Base-by-base conservation (phyloP, 257 asterid species). In the Lycium ferocissimum region DNA sequence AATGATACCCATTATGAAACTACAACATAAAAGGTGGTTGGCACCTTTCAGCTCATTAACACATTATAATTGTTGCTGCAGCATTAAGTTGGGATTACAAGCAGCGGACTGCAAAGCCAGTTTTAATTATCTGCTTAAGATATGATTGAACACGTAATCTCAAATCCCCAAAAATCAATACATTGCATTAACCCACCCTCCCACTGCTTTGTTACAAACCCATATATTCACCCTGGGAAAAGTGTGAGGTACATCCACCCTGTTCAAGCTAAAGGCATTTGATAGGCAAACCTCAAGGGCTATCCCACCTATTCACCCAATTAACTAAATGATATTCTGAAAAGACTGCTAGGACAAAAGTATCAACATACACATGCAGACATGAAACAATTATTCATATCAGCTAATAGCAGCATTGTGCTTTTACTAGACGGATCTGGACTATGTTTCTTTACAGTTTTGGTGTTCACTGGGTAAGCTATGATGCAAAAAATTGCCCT, bases 331-430 rank as follows among this genome's bases (percentile, higher is more conserved):
- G 2, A 76, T 76, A 10, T 49, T 75, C 63, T 13, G 47, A 51
- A 76, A 51, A 53, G 63, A 26, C 47, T 26, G 47, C 82, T 51
- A 13, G 9, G 57, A 51, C 22, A 51, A 54, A 0, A 51, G 22
- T 72, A 72, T 43, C 80, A 43, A 57, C 37, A 45, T 26, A 72
- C 22, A 51, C 47, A 26, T 13, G 63, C 63, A 51, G 22, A 35
- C 40, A 51, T 76, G 47, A 76, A 11, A 51, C 15, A 76, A 51
- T 13, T 76, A 76, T 73, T 73, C 80, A 49, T 53, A 76, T 76
- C 63, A 17, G 45, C 62, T 3, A 49, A 49, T 6, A 76, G 81
- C 22, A 51, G 57, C 80, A 43, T 35, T 18, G 80, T 72, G 56
- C 45, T 40, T 40, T 40, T 70, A 38, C 6, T 67, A 38, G 78